These are phyloP conservation scores for Salix suchowensis DNA, from an alignment of 345 rosid species.

Conservation along the genomic window DNA sequence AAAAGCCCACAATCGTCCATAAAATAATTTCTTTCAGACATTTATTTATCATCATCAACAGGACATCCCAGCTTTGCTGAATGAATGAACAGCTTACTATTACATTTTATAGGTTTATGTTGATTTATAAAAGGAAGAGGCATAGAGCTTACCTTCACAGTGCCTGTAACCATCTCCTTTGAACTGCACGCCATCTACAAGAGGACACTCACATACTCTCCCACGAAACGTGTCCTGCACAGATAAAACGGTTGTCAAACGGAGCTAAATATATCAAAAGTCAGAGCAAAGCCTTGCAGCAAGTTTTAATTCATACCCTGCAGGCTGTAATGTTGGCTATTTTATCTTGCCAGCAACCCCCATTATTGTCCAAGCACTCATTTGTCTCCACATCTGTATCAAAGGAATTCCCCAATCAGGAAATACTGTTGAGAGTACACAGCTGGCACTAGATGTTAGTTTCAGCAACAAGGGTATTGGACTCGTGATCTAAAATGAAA, in stretches of 20 bases:
- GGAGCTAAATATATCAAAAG: background rate
- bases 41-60: background rate
- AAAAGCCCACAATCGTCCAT: background rate
- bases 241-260: background rate
- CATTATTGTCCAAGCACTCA: constrained; percentile 88
- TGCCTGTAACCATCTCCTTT: constrained; percentile 94
- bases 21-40: background rate
- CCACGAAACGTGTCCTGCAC: constrained; percentile 96
- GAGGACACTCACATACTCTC: constrained; percentile 84
- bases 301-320: constrained; percentile 51
- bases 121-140: background rate
- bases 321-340: constrained; percentile 82
- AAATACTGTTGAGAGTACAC: constrained; percentile 5
- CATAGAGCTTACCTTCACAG: constrained; percentile 68
- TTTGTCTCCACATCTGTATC: constrained; percentile 86
- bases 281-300: background rate
- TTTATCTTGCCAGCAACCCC: constrained; percentile 94
- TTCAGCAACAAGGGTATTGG: background rate
- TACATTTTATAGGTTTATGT: background rate
- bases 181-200: constrained; percentile 88
- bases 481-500: background rate
- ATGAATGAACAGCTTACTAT: background rate
- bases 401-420: constrained; percentile 10
- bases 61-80: background rate
- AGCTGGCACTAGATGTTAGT: background rate